Base-by-base conservation (phyloP, 202 grass and related monocot species). In the Setaria viridis region DNA sequence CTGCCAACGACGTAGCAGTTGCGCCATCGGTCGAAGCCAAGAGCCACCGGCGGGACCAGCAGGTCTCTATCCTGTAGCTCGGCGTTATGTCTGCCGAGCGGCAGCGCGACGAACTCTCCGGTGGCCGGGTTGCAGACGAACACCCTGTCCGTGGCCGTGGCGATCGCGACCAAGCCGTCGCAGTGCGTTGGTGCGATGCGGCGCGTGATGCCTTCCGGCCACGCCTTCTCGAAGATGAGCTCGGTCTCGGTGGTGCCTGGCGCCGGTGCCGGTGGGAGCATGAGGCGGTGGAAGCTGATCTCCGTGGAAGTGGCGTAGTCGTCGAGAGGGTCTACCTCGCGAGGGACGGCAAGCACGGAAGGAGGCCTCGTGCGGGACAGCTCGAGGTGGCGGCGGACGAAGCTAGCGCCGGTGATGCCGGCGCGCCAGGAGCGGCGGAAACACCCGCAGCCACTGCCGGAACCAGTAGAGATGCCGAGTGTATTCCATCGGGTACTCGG, bases 51-150 rank as follows among this genome's bases (percentile, higher is more conserved):
- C 3, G 60, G 59, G 41, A 15, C 11, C 10, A 11, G 5, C 39
- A 21, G 9, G 15, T 2, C 30, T 39, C 0, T 10, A 47, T 9
- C 9, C 9, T 1, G 7, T 58, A 9, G 7, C 56, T 58, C 56
- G 56, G 56, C 43, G 30, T 73, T 70, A 0, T 13, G 7, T 30
- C 11, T 63, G 7, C 69, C 57, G 0, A 2, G 33, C 7, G 71
- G 71, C n/a, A 84, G 71, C 14, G 15, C 34, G 45, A 55, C 48
- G 14, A 84, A 65, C 62, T 67, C 82, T 0, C 9, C 1, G 1
- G 72, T 84, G 13, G 62, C 25, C 11, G 59, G 71, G 71, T 76
- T 84, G 60, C 47, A 76, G 9, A 84, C 33, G n/a, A 84, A 76
- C 8, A 84, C 4, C 9, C 20, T 21, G n/a, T 67, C 21, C 4